Evolutionary conservation across 495 filamentous ascomycete genomes (phyloP).

Genomic region (Cercophora newfieldiana): DNA sequence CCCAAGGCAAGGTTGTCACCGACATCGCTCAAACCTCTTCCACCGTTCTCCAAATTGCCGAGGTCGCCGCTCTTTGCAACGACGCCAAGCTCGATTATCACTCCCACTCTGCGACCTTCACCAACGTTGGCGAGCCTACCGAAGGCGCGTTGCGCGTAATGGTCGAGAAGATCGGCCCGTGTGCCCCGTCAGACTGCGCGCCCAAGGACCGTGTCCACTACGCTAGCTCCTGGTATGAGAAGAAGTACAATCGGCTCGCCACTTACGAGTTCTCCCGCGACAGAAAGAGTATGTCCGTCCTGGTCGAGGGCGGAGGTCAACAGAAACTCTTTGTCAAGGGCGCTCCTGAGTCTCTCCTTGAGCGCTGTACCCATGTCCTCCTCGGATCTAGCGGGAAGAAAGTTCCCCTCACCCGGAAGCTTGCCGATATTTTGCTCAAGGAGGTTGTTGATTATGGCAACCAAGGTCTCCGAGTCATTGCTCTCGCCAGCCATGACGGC

Average conservation of each 20-base stretch:
- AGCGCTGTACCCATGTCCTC: constrained; percentile 80
- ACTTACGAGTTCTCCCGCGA: constrained; percentile 98
- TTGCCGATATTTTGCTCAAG: constrained; percentile 65
- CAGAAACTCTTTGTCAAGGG: constrained; percentile 94
- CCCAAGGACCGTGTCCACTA: constrained; percentile 66
- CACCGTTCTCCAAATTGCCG: constrained; percentile 76
- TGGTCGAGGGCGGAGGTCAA: constrained; percentile 65
- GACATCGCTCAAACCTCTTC: constrained; percentile 74
- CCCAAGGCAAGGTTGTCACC: constrained; percentile 64
- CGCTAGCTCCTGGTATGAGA: constrained; percentile 83
- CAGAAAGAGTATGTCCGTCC: constrained; percentile 98
- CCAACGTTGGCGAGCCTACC: constrained; percentile 91
- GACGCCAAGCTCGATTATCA: constrained; percentile 84
- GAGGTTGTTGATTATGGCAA: constrained; percentile 90
- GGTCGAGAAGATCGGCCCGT: constrained; percentile 87
- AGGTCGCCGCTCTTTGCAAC: constrained; percentile 91
- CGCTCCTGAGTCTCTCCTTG: constrained; percentile 89
- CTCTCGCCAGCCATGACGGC: constrained; percentile 77
- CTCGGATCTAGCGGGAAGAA: constrained; percentile 73
- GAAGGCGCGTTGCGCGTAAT: constrained; percentile 91
- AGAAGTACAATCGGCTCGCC: constrained; percentile 67
- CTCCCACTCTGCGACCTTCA: constrained; percentile 66
- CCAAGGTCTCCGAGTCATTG: constrained; percentile 91
- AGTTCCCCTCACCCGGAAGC: constrained; percentile 65
- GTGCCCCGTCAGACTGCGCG: constrained; percentile 40